These are phyloP conservation scores for Alternaria infectoria DNA, from an alignment of 2,329 filamentous ascomycete genomes.

Conservation along the genomic window DNA sequence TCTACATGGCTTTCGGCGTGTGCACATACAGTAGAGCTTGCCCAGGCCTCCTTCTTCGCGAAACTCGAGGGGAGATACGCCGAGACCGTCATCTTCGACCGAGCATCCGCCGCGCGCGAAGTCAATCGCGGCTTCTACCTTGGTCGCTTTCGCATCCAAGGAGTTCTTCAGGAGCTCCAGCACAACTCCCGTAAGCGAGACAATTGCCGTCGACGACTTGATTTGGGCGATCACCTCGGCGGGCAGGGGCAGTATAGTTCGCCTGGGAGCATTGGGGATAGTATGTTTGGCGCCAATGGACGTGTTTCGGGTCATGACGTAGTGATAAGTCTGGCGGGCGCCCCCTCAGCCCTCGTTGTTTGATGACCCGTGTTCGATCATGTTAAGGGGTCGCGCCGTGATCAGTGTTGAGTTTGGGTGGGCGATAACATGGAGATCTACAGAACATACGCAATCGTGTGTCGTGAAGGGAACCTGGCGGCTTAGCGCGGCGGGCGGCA, in stretches of 20 bases:
- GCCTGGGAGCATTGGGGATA: not conserved
- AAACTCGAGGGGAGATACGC: constrained; percentile 79
- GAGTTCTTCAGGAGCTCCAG: constrained; percentile 80
- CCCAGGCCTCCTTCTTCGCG: constrained; percentile 71
- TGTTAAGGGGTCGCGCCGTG: constrained; percentile 4
- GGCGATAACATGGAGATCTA: constrained; percentile 12
- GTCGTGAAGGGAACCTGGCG: constrained; percentile 3
- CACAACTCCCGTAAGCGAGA: constrained; percentile 73
- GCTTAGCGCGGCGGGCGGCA: constrained; percentile 8
- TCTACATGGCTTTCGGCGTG: not conserved
- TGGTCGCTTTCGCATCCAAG: constrained; percentile 77
- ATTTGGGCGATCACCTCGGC: constrained; percentile 76
- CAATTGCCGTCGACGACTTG: constrained; percentile 82
- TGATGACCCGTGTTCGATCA: constrained; percentile 9
- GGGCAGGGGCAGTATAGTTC: constrained; percentile 70
- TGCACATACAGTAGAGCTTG: constrained; percentile 69
- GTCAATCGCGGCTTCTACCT: constrained; percentile 74
- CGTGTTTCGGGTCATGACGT: constrained; percentile 21
- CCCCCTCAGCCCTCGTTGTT: constrained; percentile 5
- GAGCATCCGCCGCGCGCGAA: constrained; percentile 76
- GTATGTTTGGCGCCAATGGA: not conserved
- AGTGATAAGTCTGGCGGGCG: constrained; percentile 3
- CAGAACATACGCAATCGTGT: constrained; percentile 6
- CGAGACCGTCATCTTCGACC: constrained; percentile 83
- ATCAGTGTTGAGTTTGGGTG: constrained; percentile 2